Evolutionary conservation across 2,329 filamentous ascomycete species (phyloP).

Genomic region (Sclerotinia minor): DNA sequence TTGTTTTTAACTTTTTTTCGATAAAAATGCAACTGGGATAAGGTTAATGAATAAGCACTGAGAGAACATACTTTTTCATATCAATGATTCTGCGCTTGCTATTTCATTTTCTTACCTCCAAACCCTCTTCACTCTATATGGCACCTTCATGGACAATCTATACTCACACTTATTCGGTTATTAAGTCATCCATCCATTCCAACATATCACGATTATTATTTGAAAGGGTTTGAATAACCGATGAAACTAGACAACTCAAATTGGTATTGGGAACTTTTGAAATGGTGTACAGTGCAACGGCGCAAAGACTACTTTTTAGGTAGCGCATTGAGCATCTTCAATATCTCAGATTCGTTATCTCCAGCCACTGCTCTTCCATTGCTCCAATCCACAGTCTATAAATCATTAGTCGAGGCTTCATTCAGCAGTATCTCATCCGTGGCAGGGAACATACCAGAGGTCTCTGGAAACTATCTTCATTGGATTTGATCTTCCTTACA

Average conservation of each 20-base stretch:
- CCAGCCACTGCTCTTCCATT: conserved; percentile 79
- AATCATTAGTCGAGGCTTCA: conserved; percentile 34
- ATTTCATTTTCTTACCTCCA: background rate
- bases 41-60: background rate
- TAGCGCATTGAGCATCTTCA: conserved; percentile 71
- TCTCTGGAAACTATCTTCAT: conserved; percentile 65
- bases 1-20: background rate
- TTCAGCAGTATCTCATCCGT: background rate
- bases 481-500: conserved; percentile 73
- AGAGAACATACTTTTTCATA: background rate
- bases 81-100: background rate
- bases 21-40: background rate
- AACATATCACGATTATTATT: background rate
- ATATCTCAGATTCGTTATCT: conserved; percentile 83
- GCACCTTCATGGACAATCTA: background rate
- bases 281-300: conserved; percentile 2
- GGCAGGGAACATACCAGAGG: conserved; percentile 65
- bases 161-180: background rate
- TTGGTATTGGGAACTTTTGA: conserved; percentile 20
- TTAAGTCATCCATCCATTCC: background rate
- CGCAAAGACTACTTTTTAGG: conserved; percentile 40
- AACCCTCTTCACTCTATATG: background rate
- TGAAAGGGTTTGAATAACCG: background rate
- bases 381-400: conserved; percentile 82
- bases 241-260: conserved; percentile 4